Evolutionary conservation across 1,284 basidiomycete genomes (phyloP).

Genomic region (Trichosporon faecale): DNA sequence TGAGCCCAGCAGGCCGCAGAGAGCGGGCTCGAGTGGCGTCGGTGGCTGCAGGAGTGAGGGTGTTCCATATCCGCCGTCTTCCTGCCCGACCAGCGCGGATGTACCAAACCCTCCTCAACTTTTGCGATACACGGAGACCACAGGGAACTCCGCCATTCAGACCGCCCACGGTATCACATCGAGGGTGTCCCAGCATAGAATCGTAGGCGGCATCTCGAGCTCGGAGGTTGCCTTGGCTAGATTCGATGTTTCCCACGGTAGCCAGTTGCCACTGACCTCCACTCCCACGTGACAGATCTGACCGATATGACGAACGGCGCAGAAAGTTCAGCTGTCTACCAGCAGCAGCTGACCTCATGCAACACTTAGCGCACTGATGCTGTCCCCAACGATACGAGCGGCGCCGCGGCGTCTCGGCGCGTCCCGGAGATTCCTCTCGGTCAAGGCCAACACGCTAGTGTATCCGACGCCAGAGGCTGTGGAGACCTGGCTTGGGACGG

Average conservation of each 20-base stretch:
- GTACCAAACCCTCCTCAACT: background rate
- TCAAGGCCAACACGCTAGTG: constrained; percentile 9
- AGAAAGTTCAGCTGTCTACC: background rate
- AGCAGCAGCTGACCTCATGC: background rate
- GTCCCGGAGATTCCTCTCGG: background rate
- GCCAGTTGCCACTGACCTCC: background rate
- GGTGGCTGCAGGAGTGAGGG: background rate
- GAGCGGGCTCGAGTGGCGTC: background rate
- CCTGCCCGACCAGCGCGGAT: background rate
- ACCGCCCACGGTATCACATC: no score
- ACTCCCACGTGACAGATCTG: background rate
- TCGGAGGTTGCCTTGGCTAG: no score
- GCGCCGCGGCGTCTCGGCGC: background rate
- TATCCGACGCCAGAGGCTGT: background rate
- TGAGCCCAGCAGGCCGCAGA: no score
- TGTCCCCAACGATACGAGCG: background rate
- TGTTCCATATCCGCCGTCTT: background rate
- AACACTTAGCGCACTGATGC: background rate
- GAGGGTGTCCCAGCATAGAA: no score
- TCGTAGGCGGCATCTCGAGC: no score
- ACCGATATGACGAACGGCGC: background rate
- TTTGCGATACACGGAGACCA: background rate
- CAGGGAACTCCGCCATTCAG: background rate
- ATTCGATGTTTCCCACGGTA: background rate
- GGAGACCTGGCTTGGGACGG: background rate